Conservation (phyloP, 2,329 filamentous ascomycete species). For the Alternaria alternata region DNA sequence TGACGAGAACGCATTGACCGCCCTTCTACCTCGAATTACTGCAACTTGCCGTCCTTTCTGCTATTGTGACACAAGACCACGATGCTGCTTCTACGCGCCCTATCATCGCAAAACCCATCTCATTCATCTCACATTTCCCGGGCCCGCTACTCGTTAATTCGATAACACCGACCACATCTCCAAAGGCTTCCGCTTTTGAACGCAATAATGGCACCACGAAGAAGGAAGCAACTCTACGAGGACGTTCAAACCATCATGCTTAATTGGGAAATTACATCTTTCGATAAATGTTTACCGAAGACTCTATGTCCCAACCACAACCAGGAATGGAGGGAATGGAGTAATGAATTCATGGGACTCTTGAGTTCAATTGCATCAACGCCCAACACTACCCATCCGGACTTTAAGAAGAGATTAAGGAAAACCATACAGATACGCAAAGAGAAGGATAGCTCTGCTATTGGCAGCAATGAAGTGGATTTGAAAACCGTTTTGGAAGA, state of each 20-base stretch:
- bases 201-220: conserved; percentile 8
- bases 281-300: conserved; percentile 8
- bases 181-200: background rate
- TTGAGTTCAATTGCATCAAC: conserved; percentile 10
- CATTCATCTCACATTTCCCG: background rate
- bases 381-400: conserved; percentile 8
- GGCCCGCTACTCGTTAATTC: background rate
- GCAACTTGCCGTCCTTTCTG: conserved; percentile 1
- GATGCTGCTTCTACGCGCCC: conserved; percentile 8
- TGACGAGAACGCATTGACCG: conserved; percentile 10
- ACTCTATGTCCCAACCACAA: conserved; percentile 10
- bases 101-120: background rate
- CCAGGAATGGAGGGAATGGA: conserved; percentile 6
- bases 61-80: conserved; percentile 5
- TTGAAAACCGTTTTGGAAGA: conserved; percentile 4
- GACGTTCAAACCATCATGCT: conserved; percentile 4
- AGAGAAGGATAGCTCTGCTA: conserved; percentile 2
- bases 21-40: conserved; percentile 7
- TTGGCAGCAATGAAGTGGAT: conserved; percentile 4
- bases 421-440: conserved; percentile 4
- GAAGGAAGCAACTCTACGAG: background rate
- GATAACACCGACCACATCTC: background rate
- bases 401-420: conserved; percentile 4
- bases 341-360: conserved; percentile 9
- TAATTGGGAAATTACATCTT: conserved; percentile 9